Evolutionary conservation across 164 flowering plant genomes (phyloP), one percentile per base, ranked within the genome.

Genomic region (Macadamia tetraphylla): DNA sequence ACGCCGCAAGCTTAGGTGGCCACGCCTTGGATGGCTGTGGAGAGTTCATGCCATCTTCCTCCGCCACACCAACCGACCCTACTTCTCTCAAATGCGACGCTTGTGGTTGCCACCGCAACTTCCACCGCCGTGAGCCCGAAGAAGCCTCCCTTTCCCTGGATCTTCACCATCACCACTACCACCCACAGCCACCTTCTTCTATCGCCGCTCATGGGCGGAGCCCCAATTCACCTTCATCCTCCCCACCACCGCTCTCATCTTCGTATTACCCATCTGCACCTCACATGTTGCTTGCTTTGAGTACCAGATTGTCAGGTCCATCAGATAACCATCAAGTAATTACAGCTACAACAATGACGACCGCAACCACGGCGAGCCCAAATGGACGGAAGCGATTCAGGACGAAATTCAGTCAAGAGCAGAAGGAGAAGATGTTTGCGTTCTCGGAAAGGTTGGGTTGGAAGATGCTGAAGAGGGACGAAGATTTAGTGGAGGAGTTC

Each of bases 371-470:
- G 6, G 68, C 68, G 48, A 63, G 49, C 62, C 59, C 75, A 23
- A 66, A 44, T 31, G 79, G 78, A 48, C 76, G 83, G 46, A 89
- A 89, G 23, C 72, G 97, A 53, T 81, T 81, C 67, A 74, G 98
- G 64, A 89, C 94, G 14, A 89, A 82, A 70, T 91, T 91, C 78
- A 84, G 77, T 44, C 62, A 61, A 53, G 90, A 83, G n/a, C 97
- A 91, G 87, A 91, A 91, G 78, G 88, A 81, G 63, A 87, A 81
- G 82, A 91, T 91, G 97, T n/a, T 8, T 3, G n/a, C 35, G 3
- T 86, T 91, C 52, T 73, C 92, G 2, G 97, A 89, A 72, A 82
- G 51, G 56, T 17, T 87, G 63, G 92, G 93, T 30, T 91, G 97
- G 97, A 86, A 70, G 75, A 71, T 91, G 87, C 87, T 74, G 77